Percentiles rank a stretch among this genome's conserved stretches.
These are phyloP conservation scores for Lentinus polychrous DNA, from an alignment of 1,284 basidiomycete species.

Conservation along the genomic window DNA sequence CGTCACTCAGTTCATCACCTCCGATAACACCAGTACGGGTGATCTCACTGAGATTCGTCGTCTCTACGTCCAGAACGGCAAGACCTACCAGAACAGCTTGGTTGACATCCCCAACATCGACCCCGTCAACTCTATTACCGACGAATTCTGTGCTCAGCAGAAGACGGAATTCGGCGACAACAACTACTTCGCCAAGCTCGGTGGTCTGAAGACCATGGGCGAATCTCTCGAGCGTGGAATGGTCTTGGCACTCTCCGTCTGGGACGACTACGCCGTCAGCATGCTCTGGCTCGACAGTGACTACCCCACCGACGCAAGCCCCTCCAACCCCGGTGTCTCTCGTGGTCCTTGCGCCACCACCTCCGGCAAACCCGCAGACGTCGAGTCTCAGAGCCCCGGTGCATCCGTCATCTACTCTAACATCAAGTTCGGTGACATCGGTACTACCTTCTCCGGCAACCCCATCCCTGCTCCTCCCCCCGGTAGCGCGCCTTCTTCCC, in stretches of 20 bases:
- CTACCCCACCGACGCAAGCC: constrained; percentile 26
- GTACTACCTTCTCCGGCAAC: constrained; percentile 22
- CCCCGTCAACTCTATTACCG: constrained; percentile 30
- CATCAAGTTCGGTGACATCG: constrained; percentile 31
- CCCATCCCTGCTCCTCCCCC: background rate
- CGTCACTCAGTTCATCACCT: constrained; percentile 49
- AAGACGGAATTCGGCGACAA: constrained; percentile 34
- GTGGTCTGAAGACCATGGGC: constrained; percentile 39
- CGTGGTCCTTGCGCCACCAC: constrained; percentile 31
- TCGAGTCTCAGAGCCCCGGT: constrained; percentile 20
- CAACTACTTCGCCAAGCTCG: constrained; percentile 38
- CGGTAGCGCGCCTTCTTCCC: background rate
- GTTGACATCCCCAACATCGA: constrained; percentile 36
- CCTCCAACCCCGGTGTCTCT: constrained; percentile 28
- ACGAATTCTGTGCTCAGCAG: constrained; percentile 29
- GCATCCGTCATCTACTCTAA: constrained; percentile 29
- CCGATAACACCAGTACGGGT: constrained; percentile 36
- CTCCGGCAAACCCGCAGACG: constrained; percentile 26
- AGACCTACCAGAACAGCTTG: constrained; percentile 41
- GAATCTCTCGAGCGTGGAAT: constrained; percentile 38
- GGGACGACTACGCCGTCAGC: constrained; percentile 33
- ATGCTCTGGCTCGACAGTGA: constrained; percentile 36
- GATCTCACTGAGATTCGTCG: constrained; percentile 45
- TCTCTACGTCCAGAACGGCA: constrained; percentile 45
- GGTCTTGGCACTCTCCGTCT: constrained; percentile 47